These are phyloP conservation scores for Macrotyloma uniflorum DNA, from an alignment of 306 rosid genomes.

Conservation along the genomic window DNA sequence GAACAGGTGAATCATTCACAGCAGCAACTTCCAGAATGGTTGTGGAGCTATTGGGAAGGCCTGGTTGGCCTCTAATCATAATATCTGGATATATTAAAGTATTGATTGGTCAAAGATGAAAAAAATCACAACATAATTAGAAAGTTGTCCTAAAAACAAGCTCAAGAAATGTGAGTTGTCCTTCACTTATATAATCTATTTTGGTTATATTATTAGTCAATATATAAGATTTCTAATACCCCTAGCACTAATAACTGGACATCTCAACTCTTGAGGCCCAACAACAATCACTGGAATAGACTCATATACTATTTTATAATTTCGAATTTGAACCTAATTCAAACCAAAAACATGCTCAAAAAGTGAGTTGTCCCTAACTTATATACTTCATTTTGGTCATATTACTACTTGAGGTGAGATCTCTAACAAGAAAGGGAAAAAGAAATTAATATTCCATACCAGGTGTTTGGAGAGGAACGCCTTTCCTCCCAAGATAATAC, in stretches of 20 bases:
- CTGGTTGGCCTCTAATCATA: slow-evolving; percentile 15
- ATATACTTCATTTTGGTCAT: neutral
- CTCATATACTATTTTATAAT: neutral
- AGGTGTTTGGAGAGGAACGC: slow-evolving; percentile 36
- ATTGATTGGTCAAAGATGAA: slow-evolving; percentile 17
- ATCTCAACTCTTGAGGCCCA: neutral
- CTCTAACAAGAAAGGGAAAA: neutral
- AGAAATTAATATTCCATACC: slow-evolving; percentile 47
- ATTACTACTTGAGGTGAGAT: neutral
- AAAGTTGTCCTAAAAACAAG: neutral
- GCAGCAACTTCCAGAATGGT: slow-evolving; percentile 42
- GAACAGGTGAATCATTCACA: slow-evolving; percentile 49
- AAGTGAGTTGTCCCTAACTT: neutral
- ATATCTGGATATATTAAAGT: slow-evolving; percentile 48
- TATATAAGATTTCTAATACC: too few relatives aligned
- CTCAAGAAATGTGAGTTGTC: too few relatives aligned
- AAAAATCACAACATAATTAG: slow-evolving; percentile 12
- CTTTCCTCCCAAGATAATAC: slow-evolving; percentile 70
- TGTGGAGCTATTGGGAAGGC: slow-evolving; percentile 41
- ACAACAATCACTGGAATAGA: neutral
- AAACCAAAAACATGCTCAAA: neutral
- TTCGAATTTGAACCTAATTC: neutral
- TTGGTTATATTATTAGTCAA: too few relatives aligned
- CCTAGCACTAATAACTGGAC: too few relatives aligned
- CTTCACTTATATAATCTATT: too few relatives aligned